These are phyloP conservation scores for Buxus sempervirens DNA, from an alignment of 164 flowering plant genomes.

Conservation along the genomic window DNA sequence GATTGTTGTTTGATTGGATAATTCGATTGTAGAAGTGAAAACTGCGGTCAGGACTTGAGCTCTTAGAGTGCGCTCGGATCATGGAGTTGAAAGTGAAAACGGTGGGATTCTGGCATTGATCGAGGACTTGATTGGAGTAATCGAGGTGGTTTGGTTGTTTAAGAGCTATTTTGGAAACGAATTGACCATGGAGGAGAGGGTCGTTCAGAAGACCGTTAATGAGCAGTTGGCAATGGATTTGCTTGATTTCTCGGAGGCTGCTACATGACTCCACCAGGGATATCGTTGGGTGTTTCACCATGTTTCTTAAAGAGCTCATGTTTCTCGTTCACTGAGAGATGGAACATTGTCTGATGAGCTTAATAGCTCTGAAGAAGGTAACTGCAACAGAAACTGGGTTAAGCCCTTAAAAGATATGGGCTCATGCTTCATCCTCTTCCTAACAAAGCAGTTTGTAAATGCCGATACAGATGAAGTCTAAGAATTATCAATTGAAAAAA, in stretches of 20 bases:
- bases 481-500: neutral
- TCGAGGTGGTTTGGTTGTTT: constrained; percentile 24
- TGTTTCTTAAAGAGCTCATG: constrained; percentile 23
- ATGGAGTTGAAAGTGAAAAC: constrained; percentile 43
- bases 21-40: constrained; percentile 35
- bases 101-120: constrained; percentile 28
- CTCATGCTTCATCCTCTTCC: too few species aligned
- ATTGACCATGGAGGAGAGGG: constrained; percentile 30
- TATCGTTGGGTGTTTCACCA: constrained; percentile 33
- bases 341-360: too few species aligned
- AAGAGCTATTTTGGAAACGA: constrained; percentile 34
- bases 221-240: constrained; percentile 47
- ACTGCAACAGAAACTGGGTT: too few species aligned
- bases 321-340: neutral
- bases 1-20: constrained; percentile 15
- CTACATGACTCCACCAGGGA: constrained; percentile 27
- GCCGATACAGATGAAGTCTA: too few species aligned
- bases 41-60: constrained; percentile 33
- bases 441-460: too few species aligned
- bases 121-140: constrained; percentile 35
- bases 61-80: constrained; percentile 49
- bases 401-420: too few species aligned
- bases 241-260: constrained; percentile 27
- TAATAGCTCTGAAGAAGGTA: too few species aligned
- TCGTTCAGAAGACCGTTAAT: constrained; percentile 30